Base-by-base conservation (phyloP, 1,139 yeast species). In the Candida sanyaensis region DNA sequence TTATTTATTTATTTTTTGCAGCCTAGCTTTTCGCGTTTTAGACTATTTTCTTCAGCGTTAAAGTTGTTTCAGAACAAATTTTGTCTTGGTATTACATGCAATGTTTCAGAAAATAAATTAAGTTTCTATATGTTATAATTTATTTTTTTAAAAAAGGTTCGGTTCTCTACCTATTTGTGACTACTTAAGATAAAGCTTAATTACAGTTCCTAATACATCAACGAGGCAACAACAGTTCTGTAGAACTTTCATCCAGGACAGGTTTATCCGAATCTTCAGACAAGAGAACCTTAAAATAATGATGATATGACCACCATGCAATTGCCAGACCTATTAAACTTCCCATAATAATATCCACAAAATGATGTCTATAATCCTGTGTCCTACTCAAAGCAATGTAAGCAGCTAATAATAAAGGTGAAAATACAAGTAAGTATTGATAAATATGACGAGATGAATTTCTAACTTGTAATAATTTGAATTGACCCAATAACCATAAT, bases 341-440 rank as follows among this genome's bases (percentile, higher is more conserved):
- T 1, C 96, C 96, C 43, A 81, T 63, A 1, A 80, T 55, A 17
- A 88, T 78, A 61, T 88, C 96, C 33, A 79, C 68, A 58, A 83
- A 85, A 62, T 87, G 91, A 59, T 88, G 96, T 58, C 92, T 72
- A 61, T 86, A 87, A 61, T 88, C 96, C 58, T 84, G 86, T 12
- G 86, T 80, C 53, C 89, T 69, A 46, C 84, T 78, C 48, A 83
- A 63, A 0, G 86, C 86, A 50, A 84, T 73, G 57, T 80, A 78
- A 2, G 72, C 56, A 0, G 88, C 86, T 17, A 61, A 47, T 10
- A 60, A 30, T 12, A 60, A 23, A 2, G 70, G 69, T 12, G 55
- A 46, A 3, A 52, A 45, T 6, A 46, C 45, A 7, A 59, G 7
- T n/a, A 64, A 28, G 31, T 56, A 54, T 39, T 52, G 50, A 42